Conservation (phyloP, 2,329 filamentous ascomycete species). For the Aspergillus eucalypticola region DNA sequence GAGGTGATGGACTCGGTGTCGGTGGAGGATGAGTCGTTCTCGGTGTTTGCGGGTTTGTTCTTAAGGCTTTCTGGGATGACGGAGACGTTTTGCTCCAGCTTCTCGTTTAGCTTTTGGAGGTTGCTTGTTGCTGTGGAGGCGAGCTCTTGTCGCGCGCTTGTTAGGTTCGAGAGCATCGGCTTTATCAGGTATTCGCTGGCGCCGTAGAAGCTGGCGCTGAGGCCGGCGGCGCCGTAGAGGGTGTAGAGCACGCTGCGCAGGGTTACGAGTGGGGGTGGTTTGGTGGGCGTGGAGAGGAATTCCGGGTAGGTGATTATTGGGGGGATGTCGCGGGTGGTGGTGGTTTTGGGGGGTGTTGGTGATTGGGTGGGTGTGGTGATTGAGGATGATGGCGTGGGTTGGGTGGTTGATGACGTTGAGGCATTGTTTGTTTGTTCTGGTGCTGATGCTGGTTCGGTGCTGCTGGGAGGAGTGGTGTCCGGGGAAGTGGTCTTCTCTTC, state of each 20-base stretch:
- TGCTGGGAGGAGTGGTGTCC: conserved; percentile 10
- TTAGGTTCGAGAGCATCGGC: conserved; percentile 59
- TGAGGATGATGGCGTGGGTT: conserved; percentile 14
- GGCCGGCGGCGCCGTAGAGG: conserved; percentile 57
- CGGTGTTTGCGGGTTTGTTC: not conserved
- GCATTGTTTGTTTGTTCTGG: not conserved
- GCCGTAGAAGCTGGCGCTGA: conserved; percentile 59
- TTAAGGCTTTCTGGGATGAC: conserved; percentile 47
- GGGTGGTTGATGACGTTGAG: not conserved
- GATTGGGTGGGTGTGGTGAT: conserved; percentile 13
- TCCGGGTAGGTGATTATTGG: conserved; percentile 69
- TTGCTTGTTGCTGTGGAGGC: conserved; percentile 53
- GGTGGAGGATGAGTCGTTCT: not conserved
- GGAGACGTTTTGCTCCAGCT: conserved; percentile 55
- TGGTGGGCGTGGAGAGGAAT: conserved; percentile 60
- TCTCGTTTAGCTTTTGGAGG: conserved; percentile 57
- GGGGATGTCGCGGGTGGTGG: conserved; percentile 47
- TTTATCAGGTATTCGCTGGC: conserved; percentile 60
- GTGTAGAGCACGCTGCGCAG: conserved; percentile 58
- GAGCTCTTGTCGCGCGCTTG: conserved; percentile 59
- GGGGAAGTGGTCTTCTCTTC: conserved; percentile 9
- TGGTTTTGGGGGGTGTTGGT: conserved; percentile 15
- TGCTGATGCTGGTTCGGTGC: not conserved
- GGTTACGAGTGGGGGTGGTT: conserved; percentile 62
- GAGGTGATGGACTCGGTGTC: conserved; percentile 51